Evolutionary conservation across 2,329 filamentous ascomycete species (phyloP).

Genomic region (Scorias spongiosa): DNA sequence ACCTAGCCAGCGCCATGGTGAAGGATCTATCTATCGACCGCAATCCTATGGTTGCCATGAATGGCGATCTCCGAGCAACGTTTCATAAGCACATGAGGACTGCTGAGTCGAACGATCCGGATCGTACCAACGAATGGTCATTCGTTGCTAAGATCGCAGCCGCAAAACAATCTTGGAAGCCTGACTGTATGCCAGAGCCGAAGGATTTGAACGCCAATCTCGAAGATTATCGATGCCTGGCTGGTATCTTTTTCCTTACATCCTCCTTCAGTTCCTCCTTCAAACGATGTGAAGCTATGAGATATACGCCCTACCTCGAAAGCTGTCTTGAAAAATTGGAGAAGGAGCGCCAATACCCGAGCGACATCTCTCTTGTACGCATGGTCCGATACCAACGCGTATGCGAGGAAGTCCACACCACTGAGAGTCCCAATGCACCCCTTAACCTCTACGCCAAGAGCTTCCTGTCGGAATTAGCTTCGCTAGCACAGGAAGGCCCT

Average conservation of each 20-base stretch:
- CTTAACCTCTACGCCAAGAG: slow-evolving; percentile 13
- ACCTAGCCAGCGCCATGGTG: slow-evolving; percentile 15
- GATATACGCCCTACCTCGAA: slow-evolving; percentile 13
- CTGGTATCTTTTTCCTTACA: slow-evolving; percentile 15
- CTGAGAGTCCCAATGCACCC: slow-evolving; percentile 11
- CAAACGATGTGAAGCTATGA: slow-evolving; percentile 15
- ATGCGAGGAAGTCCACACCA: slow-evolving; percentile 11
- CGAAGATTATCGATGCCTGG: slow-evolving; percentile 14
- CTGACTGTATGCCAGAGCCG: background rate
- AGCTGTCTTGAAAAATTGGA: slow-evolving; percentile 11
- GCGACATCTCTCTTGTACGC: slow-evolving; percentile 16
- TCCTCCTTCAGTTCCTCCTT: slow-evolving; percentile 16
- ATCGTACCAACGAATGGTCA: background rate
- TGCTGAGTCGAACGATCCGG: background rate
- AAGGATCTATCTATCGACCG: slow-evolving; percentile 16
- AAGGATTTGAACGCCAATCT: slow-evolving; percentile 1
- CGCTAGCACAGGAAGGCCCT: slow-evolving; percentile 6
- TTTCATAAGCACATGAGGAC: background rate
- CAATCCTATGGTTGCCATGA: background rate
- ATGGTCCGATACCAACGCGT: slow-evolving; percentile 15
- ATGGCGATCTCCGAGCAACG: background rate
- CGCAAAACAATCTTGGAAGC: background rate
- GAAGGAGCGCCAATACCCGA: slow-evolving; percentile 11
- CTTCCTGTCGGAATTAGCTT: slow-evolving; percentile 14
- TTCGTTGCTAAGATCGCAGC: background rate